phyloP scores from a whole-genome alignment of 176 grass and related monocot genomes.

The Leersia perrieri region DNA sequence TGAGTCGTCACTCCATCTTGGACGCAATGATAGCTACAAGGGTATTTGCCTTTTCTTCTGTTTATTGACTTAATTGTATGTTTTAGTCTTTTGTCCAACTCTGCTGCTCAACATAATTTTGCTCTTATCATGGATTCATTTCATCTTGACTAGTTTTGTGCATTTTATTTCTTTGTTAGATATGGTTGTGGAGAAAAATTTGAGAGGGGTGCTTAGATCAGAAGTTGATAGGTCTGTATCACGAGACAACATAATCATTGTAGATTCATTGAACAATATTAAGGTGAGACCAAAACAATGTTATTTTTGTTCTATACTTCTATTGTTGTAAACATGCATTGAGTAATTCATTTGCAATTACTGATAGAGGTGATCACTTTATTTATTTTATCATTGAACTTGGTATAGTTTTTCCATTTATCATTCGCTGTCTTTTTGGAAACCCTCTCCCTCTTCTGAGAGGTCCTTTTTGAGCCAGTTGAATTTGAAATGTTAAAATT shows the following conservation, averaged over 20 bases:
- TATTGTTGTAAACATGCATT: not conserved
- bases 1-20: slow-evolving; percentile 85
- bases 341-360: not conserved
- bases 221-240: slow-evolving; percentile 91
- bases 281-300: slow-evolving; percentile 50
- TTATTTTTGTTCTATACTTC: not conserved
- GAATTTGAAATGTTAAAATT: not conserved
- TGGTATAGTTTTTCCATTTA: not conserved
- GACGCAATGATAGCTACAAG: slow-evolving; percentile 77
- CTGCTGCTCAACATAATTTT: not conserved
- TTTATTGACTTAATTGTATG: not conserved
- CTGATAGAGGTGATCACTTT: not conserved
- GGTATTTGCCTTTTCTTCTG: slow-evolving; percentile 19
- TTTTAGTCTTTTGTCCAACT: not conserved
- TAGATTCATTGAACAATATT: slow-evolving; percentile 94
- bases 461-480: not conserved
- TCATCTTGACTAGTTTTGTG: not conserved
- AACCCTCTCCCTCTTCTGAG: not conserved
- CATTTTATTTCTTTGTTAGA: slow-evolving; percentile 44
- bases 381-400: not conserved
- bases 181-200: slow-evolving; percentile 90
- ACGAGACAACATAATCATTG: slow-evolving; percentile 73
- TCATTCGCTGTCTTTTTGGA: not conserved
- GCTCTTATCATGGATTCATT: not conserved
- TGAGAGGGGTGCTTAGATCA: slow-evolving; percentile 91